phyloP scores from a whole-genome alignment of 257 asterid genomes.

The Capsicum rhomboideum region DNA sequence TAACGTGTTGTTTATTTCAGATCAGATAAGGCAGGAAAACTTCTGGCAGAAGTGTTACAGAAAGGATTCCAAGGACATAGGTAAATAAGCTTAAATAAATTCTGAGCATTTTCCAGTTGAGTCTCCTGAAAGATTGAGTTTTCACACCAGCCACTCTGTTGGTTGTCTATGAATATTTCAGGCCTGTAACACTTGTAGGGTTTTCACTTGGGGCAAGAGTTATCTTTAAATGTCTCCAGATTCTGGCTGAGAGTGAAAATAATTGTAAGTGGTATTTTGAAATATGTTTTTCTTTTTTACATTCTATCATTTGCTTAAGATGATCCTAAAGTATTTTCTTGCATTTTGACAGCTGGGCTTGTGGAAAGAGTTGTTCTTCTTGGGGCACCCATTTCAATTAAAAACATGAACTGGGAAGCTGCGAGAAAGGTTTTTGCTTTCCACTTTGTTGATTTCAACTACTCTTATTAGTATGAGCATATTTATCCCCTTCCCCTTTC shows the following conservation, averaged over 20 bases:
- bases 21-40: slow-evolving; percentile 85
- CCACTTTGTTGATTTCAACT: not conserved
- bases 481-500: not conserved
- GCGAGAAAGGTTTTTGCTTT: slow-evolving; percentile 54
- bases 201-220: slow-evolving; percentile 98
- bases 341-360: slow-evolving; percentile 48
- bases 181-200: slow-evolving; percentile 97
- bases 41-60: slow-evolving; percentile 80
- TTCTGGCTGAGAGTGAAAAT: slow-evolving; percentile 55
- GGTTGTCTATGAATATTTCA: slow-evolving; percentile 29
- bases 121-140: not conserved
- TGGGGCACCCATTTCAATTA: slow-evolving; percentile 90
- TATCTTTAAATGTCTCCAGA: slow-evolving; percentile 83
- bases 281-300: not conserved
- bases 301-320: not conserved
- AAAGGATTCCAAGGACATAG: slow-evolving; percentile 88
- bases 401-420: slow-evolving; percentile 88
- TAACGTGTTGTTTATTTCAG: slow-evolving; percentile 28
- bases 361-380: slow-evolving; percentile 92
- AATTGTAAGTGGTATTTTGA: slow-evolving; percentile 32
- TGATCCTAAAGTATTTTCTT: slow-evolving; percentile 5
- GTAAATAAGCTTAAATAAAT: slow-evolving; percentile 16
- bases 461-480: not conserved
- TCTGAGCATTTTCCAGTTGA: not conserved
- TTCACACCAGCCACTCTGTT: not conserved